A percentile compares a stretch with the other conserved stretches of the same genome.
Conservation (phyloP, 106 monocot species). For the Cymbidium sinense region DNA sequence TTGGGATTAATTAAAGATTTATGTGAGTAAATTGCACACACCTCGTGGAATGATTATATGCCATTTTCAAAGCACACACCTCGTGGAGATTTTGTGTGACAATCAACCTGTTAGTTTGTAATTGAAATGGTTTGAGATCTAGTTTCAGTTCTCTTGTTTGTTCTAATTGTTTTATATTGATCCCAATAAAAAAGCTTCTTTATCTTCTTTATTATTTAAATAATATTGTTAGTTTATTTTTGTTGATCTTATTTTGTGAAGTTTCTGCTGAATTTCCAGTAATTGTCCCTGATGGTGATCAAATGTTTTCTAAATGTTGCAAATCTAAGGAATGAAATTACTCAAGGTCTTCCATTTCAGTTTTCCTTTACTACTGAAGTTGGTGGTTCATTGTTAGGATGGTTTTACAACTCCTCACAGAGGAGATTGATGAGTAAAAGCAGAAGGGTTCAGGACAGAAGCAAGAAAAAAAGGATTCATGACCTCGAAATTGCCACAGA, state of each 20-base stretch:
- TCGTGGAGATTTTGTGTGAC: no score
- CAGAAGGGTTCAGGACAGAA: constrained; percentile 65
- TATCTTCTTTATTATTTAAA: background rate
- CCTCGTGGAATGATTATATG: no score
- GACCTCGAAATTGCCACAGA: constrained; percentile 64
- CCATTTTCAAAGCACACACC: no score
- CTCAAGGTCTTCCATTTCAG: background rate
- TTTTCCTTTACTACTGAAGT: background rate
- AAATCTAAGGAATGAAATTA: constrained; percentile 2
- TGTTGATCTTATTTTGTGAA: background rate
- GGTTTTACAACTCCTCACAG: constrained; percentile 13
- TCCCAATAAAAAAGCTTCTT: no score
- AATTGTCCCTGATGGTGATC: background rate
- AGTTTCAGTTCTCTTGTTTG: background rate
- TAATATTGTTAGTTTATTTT: background rate
- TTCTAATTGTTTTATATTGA: background rate
- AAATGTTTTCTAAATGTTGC: background rate
- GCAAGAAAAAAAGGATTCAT: constrained; percentile 68
- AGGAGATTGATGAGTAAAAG: constrained; percentile 64
- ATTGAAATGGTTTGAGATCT: background rate
- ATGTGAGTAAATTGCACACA: no score
- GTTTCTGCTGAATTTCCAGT: background rate
- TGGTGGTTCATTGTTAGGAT: background rate
- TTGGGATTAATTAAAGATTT: no score
- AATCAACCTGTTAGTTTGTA: background rate